Evolutionary conservation across 2,329 filamentous ascomycete species (phyloP).

Genomic region (Trichoderma sp.): DNA sequence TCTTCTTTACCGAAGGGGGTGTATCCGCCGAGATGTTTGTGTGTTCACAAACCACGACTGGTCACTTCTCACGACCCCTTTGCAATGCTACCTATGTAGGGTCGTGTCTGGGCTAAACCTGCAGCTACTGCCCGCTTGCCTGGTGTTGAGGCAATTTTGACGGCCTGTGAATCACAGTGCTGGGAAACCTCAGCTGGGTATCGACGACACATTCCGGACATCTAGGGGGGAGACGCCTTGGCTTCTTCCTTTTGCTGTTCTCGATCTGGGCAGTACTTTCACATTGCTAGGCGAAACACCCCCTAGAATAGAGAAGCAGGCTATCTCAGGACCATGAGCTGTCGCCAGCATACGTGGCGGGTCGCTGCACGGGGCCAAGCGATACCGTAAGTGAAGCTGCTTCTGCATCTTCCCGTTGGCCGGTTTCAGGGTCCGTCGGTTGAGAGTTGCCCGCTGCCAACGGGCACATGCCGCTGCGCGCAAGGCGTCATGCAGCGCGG

Average conservation of each 20-base stretch:
- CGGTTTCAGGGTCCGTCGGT: slow-evolving; percentile 8
- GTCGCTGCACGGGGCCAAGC: slow-evolving; percentile 6
- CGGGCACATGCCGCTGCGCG: slow-evolving; percentile 14
- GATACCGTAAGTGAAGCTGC: not conserved
- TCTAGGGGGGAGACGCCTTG: not conserved
- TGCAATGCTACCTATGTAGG: slow-evolving; percentile 11
- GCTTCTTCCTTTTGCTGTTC: not conserved
- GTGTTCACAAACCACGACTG: slow-evolving; percentile 12
- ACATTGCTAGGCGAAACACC: not conserved
- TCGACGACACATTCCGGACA: not conserved
- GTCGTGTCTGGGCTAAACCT: slow-evolving; percentile 10
- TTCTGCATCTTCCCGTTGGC: slow-evolving; percentile 19
- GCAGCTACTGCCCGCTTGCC: slow-evolving; percentile 19
- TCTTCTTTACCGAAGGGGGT: not conserved
- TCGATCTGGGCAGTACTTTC: not conserved
- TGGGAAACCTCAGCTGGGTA: not conserved
- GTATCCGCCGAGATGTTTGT: slow-evolving; percentile 13
- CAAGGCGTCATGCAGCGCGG: slow-evolving; percentile 4
- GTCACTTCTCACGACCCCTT: slow-evolving; percentile 14
- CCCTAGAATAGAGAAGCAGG: not conserved
- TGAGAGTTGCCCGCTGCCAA: slow-evolving; percentile 4
- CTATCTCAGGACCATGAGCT: not conserved
- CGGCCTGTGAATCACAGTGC: not conserved
- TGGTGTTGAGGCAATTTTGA: slow-evolving; percentile 8
- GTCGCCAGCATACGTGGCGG: slow-evolving; percentile 6